Evolutionary conservation across 140 eudicot genomes (phyloP), one percentile per base, ranked within the genome.

Genomic region (Erigeron philadelphicus): DNA sequence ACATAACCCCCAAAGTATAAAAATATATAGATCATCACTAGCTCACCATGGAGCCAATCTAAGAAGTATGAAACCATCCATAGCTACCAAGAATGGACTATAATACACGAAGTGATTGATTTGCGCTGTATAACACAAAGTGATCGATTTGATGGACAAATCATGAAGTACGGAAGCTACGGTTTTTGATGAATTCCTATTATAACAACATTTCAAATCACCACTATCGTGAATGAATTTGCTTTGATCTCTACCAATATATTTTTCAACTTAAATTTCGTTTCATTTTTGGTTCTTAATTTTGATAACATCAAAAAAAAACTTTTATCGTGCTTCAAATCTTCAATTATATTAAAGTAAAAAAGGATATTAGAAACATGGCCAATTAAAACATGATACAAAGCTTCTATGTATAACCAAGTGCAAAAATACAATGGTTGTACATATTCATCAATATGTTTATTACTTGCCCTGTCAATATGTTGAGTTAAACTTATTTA

Each of bases 211-310:
- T 47, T 48, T 23, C 46, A 50, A 66, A 48, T 19, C 2, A 13
- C 9, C 7, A 12, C 11, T 16, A 11, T 47, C 15, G 12, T 67
- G 47, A 67, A 50, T 31, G 38, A 49, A 48, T 50, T 50, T 35
- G 49, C 10, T 67, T 67, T 21, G 19, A 50, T 67, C 62, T 50
- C 52, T 23, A 67, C 52, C 72, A 50, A 50, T 67, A 35, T 67
- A 38, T 25, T 50, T 50, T 46, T 67, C 25, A 50, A 50, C 23
- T 49, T 9, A 54, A 52, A 35, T 9, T 35, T 17, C 73, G 53
- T 68, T 68, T 50, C 9, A 38, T 16, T n/a, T n/a, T n/a, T 38
- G 35, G 52, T 68, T 68, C 49, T 68, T 53, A 53, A 50, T 31
- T 7, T 52, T 52, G 35, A 50, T 52, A 31, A 31, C 38, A 31